Evolutionary conservation across 345 rosid species (phyloP).

Genomic region (Hypericum perforatum): DNA sequence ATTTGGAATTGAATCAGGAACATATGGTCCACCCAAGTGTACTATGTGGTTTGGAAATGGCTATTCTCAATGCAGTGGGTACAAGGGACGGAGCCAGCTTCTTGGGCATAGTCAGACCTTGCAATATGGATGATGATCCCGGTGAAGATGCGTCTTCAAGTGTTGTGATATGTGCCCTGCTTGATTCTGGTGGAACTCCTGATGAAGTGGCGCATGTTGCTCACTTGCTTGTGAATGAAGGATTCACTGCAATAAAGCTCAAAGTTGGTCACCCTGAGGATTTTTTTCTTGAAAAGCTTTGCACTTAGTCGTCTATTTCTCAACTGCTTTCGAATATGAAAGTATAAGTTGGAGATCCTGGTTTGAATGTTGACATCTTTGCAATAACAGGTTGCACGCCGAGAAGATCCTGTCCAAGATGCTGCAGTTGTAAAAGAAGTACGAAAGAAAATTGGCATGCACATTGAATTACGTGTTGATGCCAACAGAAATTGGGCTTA

Average conservation of each 20-base stretch:
- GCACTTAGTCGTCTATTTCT: too few relatives aligned
- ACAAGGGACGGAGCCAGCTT: conserved; percentile 47
- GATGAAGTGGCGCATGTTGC: conserved; percentile 64
- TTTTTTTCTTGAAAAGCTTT: background rate
- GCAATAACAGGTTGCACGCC: conserved; percentile 65
- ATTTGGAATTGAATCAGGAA: conserved; percentile 27
- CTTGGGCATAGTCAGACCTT: conserved; percentile 34
- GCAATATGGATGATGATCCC: conserved; percentile 27
- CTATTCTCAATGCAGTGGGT: conserved; percentile 64
- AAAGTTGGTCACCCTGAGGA: conserved; percentile 42
- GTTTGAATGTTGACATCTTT: background rate
- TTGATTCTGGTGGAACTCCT: conserved; percentile 71
- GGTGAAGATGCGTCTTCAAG: conserved; percentile 23
- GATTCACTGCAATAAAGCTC: conserved; percentile 74
- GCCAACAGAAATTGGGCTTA: conserved; percentile 87
- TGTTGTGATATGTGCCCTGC: conserved; percentile 70
- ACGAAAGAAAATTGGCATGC: conserved; percentile 54
- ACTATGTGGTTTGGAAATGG: conserved; percentile 95
- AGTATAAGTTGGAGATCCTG: too few relatives aligned
- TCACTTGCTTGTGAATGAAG: conserved; percentile 57
- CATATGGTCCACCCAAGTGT: conserved; percentile 77
- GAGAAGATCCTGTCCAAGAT: conserved; percentile 57
- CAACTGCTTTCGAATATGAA: too few relatives aligned
- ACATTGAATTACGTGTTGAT: conserved; percentile 77
- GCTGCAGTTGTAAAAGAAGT: conserved; percentile 73